Conservation (phyloP, 1,139 yeast species). For the Torulaspora pretoriensis region DNA sequence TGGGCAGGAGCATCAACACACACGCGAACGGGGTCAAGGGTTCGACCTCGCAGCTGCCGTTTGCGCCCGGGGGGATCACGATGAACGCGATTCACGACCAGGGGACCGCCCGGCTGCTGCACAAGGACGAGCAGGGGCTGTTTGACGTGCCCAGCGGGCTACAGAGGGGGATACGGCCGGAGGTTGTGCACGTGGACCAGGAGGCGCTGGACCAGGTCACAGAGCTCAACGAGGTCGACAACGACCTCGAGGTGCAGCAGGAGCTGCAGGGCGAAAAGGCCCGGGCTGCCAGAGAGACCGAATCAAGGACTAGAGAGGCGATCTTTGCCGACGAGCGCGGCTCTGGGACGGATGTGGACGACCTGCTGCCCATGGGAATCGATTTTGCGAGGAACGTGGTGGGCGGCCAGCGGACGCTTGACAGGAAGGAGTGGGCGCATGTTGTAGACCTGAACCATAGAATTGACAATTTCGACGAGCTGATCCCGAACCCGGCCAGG, state of each 20-base stretch:
- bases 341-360: slow-evolving; percentile 52
- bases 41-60: slow-evolving; percentile 73
- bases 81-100: slow-evolving; percentile 34
- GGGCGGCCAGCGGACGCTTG: slow-evolving; percentile 37
- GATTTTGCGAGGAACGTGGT: slow-evolving; percentile 43
- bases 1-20: slow-evolving; percentile 63
- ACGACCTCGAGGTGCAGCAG: slow-evolving; percentile 13
- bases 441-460: slow-evolving; percentile 82
- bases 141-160: slow-evolving; percentile 84
- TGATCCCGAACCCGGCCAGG: slow-evolving; percentile 91
- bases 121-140: slow-evolving; percentile 67
- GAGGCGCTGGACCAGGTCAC: slow-evolving; percentile 24
- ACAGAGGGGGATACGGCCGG: slow-evolving; percentile 59
- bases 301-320: slow-evolving; percentile 23
- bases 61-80: slow-evolving; percentile 84
- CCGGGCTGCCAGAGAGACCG: slow-evolving; percentile 32
- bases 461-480: slow-evolving; percentile 75
- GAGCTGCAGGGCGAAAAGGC: slow-evolving; percentile 22
- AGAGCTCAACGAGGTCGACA: slow-evolving; percentile 31
- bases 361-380: slow-evolving; percentile 66
- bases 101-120: slow-evolving; percentile 44
- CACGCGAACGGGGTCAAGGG: slow-evolving; percentile 65
- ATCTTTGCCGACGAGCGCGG: slow-evolving; percentile 8
- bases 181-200: slow-evolving; percentile 12
- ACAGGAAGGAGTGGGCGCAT: slow-evolving; percentile 85